Conservation (phyloP, 2,329 filamentous ascomycete genomes). For the Diaporthe velutina region DNA sequence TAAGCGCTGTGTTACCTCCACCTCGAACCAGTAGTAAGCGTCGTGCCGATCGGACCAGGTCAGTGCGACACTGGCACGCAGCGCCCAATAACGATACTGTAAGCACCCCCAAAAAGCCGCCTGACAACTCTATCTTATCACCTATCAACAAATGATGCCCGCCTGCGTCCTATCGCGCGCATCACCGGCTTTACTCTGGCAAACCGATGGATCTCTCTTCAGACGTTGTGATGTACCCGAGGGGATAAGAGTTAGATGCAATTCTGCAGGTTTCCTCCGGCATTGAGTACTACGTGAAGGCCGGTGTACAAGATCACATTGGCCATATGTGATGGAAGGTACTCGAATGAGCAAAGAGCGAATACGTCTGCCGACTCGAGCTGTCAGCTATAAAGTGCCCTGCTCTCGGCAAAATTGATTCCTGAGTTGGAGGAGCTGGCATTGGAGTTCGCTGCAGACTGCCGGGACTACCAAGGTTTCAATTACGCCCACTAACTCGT, state of each 20-base stretch:
- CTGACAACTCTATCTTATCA: conserved; percentile 29
- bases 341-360: neutral
- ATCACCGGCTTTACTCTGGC: neutral
- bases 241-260: no score
- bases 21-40: neutral
- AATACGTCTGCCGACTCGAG: neutral
- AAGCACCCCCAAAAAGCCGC: neutral
- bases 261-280: no score
- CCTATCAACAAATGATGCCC: conserved; percentile 11
- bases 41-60: conserved; percentile 3
- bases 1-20: conserved; percentile 7
- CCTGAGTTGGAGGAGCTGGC: neutral
- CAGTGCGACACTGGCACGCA: neutral
- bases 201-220: neutral
- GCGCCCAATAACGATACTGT: conserved; percentile 15
- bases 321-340: neutral
- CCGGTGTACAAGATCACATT: neutral
- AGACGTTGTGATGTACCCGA: no score
- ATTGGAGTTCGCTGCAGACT: neutral
- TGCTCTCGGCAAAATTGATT: neutral
- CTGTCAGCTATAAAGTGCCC: neutral
- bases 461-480: no score
- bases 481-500: neutral
- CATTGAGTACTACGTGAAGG: neutral
- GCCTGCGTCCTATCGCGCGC: neutral